Base-by-base conservation (phyloP, 2,329 filamentous ascomycete species). In the Ophiostoma piceae region DNA sequence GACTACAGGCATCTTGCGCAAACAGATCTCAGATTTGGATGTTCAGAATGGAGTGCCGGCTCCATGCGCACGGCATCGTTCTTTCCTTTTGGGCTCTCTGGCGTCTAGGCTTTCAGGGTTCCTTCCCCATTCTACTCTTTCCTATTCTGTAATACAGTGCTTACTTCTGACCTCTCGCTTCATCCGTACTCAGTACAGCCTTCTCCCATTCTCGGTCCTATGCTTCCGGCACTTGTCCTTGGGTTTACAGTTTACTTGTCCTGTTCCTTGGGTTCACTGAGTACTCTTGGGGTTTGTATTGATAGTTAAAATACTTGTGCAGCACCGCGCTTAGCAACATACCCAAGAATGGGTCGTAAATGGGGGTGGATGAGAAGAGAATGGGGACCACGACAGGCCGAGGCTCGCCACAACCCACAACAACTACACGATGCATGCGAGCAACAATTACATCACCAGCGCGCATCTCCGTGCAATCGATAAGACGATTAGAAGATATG, bases 141-240 rank as follows among this genome's bases (percentile, higher is more conserved):
- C 35, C 35, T 35, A 35, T 35, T 35, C 35, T 35, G 35, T 8
- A 35, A 35, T 6, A 57, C 51, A 12, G 51, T 29, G n/a, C 9
- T 26, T 14, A 26, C 22, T 57, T 26, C 22, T 26, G 11, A 12
- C 16, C 51, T 22, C 51, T 57, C 16, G 26, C 57, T 32, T 26
- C 32, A 62, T 8, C 57, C 57, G 51, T 9, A 2, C 51, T 8
- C 26, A 26, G 51, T 9, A 2, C 51, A 62, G 57, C 57, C 57
- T 32, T 62, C 26, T 26, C 26, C 57, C 57, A 26, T 62, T 12
- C 57, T 62, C 57, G 57, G 57, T 62, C 57, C 32, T 16, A 62
- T 62, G 57, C 57, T 19, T 29, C 57, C 57, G 57, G 26, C 57
- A 16, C 57, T 32, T 62, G 12, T 9, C 12, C 12, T 9, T 62